A percentile compares a stretch with the other conserved stretches of the same genome.
Evolutionary conservation across 106 monocot genomes (phyloP).

Genomic region (Apostasia shenzhenica): DNA sequence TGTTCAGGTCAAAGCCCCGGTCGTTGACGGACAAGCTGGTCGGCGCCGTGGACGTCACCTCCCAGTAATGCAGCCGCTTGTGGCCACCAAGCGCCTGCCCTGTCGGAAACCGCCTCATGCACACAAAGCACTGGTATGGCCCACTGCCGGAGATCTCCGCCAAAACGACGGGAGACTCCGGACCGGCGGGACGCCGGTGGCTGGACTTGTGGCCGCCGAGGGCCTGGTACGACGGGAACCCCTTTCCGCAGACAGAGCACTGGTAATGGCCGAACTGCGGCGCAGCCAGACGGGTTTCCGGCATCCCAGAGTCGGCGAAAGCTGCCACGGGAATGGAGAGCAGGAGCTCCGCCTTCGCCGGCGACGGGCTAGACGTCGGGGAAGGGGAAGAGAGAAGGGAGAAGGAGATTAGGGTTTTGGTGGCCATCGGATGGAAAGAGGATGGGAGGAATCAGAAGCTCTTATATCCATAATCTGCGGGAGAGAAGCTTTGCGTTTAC

Average conservation of each 20-base stretch:
- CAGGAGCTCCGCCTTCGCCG: neutral
- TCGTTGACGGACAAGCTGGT: neutral
- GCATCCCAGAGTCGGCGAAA: neutral
- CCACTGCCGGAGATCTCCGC: neutral
- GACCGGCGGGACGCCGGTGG: constrained; percentile 13
- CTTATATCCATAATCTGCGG: neutral
- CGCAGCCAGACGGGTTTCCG: neutral
- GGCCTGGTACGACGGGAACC: constrained; percentile 19
- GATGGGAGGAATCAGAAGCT: neutral
- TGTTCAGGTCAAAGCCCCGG: constrained; percentile 16
- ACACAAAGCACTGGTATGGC: constrained; percentile 11
- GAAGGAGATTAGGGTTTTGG: neutral
- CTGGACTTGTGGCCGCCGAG: constrained; percentile 32
- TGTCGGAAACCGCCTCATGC: constrained; percentile 11
- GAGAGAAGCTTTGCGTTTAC: neutral
- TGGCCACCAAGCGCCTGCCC: constrained; percentile 28
- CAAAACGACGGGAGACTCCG: neutral
- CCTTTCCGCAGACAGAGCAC: constrained; percentile 16
- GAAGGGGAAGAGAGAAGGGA: neutral
- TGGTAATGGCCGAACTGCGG: constrained; percentile 8
- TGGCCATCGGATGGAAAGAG: neutral
- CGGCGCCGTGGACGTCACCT: neutral
- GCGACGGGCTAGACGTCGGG: neutral
- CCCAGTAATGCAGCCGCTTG: constrained; percentile 27
- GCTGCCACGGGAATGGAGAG: neutral